These are phyloP conservation scores for Vitis labrusca DNA, from an alignment of 164 flowering plant genomes.

Conservation along the genomic window DNA sequence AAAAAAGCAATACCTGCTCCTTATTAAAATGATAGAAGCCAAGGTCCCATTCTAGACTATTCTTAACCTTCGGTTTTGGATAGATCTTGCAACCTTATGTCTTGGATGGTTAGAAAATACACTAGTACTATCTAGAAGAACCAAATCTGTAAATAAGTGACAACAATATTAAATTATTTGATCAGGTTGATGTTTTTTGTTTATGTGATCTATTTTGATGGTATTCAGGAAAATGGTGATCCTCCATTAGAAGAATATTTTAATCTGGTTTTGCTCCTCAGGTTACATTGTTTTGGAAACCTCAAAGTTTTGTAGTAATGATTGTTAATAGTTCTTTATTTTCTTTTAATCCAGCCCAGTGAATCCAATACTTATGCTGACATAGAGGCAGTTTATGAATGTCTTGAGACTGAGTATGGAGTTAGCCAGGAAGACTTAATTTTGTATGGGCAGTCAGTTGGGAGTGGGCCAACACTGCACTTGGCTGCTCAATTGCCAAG, in stretches of 20 bases:
- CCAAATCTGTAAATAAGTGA: neutral
- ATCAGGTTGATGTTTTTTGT: neutral
- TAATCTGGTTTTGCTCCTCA: neutral
- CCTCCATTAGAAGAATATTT: neutral
- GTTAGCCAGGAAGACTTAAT: constrained; percentile 85
- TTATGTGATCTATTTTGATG: neutral
- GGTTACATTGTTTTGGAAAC: neutral
- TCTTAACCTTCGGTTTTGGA: neutral
- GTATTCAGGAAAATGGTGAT: neutral
- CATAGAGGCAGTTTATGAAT: constrained; percentile 93
- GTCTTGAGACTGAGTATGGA: constrained; percentile 88
- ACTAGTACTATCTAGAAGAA: neutral
- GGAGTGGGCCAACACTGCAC: constrained; percentile 97
- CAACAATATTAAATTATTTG: neutral
- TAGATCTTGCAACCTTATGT: neutral
- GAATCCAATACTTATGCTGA: constrained; percentile 95
- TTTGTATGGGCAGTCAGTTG: constrained; percentile 96
- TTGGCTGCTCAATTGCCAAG: constrained; percentile 94
- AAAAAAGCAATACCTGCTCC: too few species aligned
- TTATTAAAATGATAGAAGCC: too few species aligned
- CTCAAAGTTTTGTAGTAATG: neutral
- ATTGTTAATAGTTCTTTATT: neutral
- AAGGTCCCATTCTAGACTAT: too few species aligned
- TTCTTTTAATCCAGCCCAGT: constrained; percentile 69
- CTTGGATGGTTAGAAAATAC: neutral